Percentiles rank a stretch among this genome's conserved stretches.
Conservation (phyloP, 345 rosid genomes). For the Populus nigra region DNA sequence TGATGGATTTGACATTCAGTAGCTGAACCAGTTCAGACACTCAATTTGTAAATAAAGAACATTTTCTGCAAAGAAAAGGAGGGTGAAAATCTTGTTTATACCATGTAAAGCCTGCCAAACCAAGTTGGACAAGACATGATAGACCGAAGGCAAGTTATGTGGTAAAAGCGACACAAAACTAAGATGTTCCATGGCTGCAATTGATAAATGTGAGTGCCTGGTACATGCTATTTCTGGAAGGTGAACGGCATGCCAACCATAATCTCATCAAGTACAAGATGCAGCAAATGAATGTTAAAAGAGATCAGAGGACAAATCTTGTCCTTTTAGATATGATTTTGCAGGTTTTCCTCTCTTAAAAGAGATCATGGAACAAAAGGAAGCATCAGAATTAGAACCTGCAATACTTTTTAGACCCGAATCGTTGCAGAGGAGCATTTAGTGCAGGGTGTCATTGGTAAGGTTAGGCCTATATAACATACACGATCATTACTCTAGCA, state of each 20-base stretch:
- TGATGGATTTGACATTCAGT: background rate
- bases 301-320: background rate
- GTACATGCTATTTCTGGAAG: slow-evolving; percentile 23
- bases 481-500: background rate
- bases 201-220: slow-evolving; percentile 16
- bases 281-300: slow-evolving; percentile 10
- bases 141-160: slow-evolving; percentile 14
- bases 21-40: background rate
- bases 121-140: slow-evolving; percentile 26
- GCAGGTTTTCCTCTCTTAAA: background rate
- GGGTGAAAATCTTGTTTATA: background rate
- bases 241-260: slow-evolving; percentile 12
- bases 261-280: background rate
- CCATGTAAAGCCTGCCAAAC: slow-evolving; percentile 21
- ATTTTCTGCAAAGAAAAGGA: background rate
- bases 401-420: background rate
- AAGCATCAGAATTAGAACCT: too few relatives aligned
- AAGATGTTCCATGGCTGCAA: background rate
- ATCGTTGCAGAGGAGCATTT: background rate
- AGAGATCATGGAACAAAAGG: background rate
- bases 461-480: background rate
- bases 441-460: background rate
- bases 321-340: background rate
- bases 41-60: background rate
- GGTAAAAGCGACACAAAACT: slow-evolving; percentile 7